A percentile compares a stretch with the other conserved stretches of the same genome.
phyloP scores from a whole-genome alignment of 2,329 filamentous ascomycete species.

The Pseudogymnoascus sp. region DNA sequence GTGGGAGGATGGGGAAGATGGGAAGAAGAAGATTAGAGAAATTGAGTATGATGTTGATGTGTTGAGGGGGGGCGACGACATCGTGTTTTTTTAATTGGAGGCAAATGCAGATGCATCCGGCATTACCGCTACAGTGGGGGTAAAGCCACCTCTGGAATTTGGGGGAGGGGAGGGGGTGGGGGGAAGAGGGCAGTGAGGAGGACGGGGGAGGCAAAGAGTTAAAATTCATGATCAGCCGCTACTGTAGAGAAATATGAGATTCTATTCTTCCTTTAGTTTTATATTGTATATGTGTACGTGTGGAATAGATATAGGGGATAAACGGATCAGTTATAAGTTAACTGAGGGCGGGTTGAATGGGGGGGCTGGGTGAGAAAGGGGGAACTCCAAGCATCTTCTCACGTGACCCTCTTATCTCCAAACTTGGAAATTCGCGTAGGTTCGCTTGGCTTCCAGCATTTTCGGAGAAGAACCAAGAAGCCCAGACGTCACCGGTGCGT shows the following conservation, averaged over 20 bases:
- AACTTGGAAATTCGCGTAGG: neutral
- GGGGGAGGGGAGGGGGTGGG: neutral
- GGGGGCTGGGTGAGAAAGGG: no score
- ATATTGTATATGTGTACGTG: neutral
- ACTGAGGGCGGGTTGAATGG: no score
- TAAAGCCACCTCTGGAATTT: neutral
- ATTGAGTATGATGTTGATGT: neutral
- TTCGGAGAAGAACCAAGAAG: neutral
- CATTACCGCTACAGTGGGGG: neutral
- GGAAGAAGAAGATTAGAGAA: neutral
- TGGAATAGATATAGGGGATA: neutral
- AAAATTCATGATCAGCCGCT: neutral
- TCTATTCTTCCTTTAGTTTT: neutral
- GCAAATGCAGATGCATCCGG: neutral
- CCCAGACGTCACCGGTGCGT: neutral
- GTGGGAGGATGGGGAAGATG: neutral
- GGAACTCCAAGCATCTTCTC: neutral
- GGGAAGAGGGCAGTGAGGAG: neutral
- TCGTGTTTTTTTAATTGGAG: neutral
- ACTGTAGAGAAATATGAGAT: neutral
- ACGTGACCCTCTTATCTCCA: neutral
- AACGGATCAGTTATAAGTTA: neutral
- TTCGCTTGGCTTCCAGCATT: neutral
- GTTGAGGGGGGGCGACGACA: neutral
- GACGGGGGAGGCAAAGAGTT: neutral